A percentile compares a stretch with the other conserved stretches of the same genome.
These are phyloP conservation scores for Acanthamoeba rhysodes DNA, from an alignment of 208 protist species.

Conservation along the genomic window DNA sequence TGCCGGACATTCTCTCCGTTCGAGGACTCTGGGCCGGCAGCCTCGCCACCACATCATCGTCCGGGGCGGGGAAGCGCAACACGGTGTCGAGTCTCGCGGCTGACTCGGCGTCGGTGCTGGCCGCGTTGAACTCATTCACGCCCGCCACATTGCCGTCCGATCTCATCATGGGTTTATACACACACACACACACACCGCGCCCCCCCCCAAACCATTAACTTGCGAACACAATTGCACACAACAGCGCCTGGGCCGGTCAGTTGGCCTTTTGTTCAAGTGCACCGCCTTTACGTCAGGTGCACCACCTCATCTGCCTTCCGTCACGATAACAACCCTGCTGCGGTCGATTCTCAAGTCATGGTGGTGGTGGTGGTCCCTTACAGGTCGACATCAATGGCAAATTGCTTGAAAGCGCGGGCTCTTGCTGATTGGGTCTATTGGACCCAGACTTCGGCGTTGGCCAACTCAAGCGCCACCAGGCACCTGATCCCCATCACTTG, in stretches of 20 bases:
- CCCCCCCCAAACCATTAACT: no score
- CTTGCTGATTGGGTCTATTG: constrained; percentile 58
- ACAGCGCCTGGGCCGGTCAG: no score
- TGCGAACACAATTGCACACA: no score
- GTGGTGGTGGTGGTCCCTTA: no score
- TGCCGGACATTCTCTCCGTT: constrained; percentile 12
- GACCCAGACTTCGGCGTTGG: not conserved
- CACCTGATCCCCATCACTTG: no score
- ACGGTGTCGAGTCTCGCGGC: no score
- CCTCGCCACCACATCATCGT: not conserved
- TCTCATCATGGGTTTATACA: not conserved
- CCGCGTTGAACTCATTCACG: not conserved
- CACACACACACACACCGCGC: not conserved
- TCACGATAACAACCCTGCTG: not conserved
- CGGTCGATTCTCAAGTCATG: not conserved
- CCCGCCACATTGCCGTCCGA: not conserved
- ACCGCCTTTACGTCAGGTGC: not conserved
- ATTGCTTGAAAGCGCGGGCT: not conserved
- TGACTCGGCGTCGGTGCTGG: no score
- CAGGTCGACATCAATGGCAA: constrained; percentile 5
- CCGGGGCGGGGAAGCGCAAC: not conserved
- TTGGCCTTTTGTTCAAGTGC: not conserved
- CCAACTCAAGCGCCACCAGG: not conserved
- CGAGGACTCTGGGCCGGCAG: not conserved
- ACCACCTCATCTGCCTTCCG: not conserved